Evolutionary conservation across 2,329 filamentous ascomycete genomes (phyloP).

Genomic region (Malbranchea cinnamomea): DNA sequence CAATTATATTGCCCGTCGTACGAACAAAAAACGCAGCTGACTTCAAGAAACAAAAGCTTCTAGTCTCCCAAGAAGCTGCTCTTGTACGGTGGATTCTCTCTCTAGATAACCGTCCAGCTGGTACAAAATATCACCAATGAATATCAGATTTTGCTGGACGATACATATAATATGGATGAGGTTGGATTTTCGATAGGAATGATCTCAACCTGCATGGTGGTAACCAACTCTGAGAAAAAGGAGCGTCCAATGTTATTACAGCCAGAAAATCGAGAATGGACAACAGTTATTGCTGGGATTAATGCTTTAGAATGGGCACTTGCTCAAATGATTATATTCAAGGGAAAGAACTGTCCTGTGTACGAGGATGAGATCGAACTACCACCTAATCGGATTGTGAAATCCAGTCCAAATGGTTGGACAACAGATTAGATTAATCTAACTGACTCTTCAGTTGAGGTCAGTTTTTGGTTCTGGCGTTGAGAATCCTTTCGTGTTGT

Average conservation of each 20-base stretch:
- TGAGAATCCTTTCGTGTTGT: no score
- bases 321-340: conserved; percentile 1
- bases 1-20: background rate
- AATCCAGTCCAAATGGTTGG: background rate
- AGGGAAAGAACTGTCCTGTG: background rate
- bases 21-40: background rate
- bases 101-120: conserved; percentile 1
- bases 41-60: conserved; percentile 1
- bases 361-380: background rate
- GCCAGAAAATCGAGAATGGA: conserved; percentile 2
- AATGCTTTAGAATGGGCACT: conserved; percentile 1
- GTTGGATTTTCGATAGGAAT: conserved; percentile 1
- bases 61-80: background rate
- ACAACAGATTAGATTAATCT: conserved; percentile 1
- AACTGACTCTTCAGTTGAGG: no score
- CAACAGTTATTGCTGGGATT: conserved; percentile 1
- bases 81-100: conserved; percentile 1
- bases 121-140: background rate
- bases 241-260: background rate
- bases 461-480: no score
- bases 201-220: background rate
- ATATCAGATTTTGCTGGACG: background rate
- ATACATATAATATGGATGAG: conserved; percentile 2
- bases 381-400: background rate
- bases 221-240: background rate